These are phyloP conservation scores for Sarcomyxa edulis DNA, from an alignment of 768 basidiomycete genomes.

Conservation along the genomic window DNA sequence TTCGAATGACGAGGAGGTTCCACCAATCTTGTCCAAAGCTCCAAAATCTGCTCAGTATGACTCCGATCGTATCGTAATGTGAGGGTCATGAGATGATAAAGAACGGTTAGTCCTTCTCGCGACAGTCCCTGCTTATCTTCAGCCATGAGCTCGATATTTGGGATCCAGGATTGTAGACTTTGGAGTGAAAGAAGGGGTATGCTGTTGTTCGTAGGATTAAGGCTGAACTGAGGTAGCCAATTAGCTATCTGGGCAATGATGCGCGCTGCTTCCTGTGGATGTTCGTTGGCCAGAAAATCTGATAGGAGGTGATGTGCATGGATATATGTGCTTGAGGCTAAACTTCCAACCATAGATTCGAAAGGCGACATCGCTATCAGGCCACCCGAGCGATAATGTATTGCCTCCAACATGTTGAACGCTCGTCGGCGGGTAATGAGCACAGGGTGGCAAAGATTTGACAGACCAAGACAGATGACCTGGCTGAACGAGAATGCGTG, in stretches of 20 bases:
- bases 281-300: constrained; percentile 74
- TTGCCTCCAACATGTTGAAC: constrained; percentile 69
- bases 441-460: constrained; percentile 77
- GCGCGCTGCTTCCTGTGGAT: constrained; percentile 55
- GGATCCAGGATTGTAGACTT: constrained; percentile 81
- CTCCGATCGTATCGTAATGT: constrained; percentile 69
- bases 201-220: constrained; percentile 16
- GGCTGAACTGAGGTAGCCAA: constrained; percentile 60
- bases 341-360: constrained; percentile 67
- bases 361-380: constrained; percentile 66
- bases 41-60: constrained; percentile 75
- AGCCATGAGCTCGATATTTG: constrained; percentile 64
- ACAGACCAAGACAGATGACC: constrained; percentile 68
- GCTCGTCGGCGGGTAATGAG: constrained; percentile 64
- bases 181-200: constrained; percentile 60
- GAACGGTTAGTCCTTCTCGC: constrained; percentile 53
- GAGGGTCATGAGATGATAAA: constrained; percentile 81
- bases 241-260: constrained; percentile 68
- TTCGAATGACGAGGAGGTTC: constrained; percentile 67
- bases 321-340: constrained; percentile 70
- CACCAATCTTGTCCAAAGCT: constrained; percentile 76
- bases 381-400: constrained; percentile 66
- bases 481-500: constrained; percentile 74
- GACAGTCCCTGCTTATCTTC: constrained; percentile 53
- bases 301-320: constrained; percentile 76